Base-by-base conservation (phyloP, 202 grass and related monocot genomes). In the Musa balbisiana region DNA sequence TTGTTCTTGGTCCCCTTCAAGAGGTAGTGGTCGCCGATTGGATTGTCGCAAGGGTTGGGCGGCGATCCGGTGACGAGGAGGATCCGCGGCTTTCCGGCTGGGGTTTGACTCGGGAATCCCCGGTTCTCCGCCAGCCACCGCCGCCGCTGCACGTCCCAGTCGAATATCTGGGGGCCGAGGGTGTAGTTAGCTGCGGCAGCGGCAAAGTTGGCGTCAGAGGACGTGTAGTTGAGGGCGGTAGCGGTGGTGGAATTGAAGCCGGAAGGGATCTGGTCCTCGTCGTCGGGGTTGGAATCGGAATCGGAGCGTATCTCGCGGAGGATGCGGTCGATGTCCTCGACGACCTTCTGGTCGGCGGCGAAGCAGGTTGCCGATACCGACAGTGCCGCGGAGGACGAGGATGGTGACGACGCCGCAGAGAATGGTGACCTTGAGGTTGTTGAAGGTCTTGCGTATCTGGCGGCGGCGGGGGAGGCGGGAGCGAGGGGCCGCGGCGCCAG, bases 351-450 rank as follows among this genome's bases (percentile, higher is more conserved):
- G 56, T 76, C 71, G 72, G 81, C 69, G 52, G 78, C 73, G 24
- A 66, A 86, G 53, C 83, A 76, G 56, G 20, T 33, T 76, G 1
- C 56, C 56, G 74, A 76, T 43, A 59, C 74, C 87, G 77, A 79
- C 74, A 55, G 89, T 67, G 22, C 81, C 67, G 11, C 81, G 73
- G 55, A 88, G 95, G 51, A 84, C 85, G 68, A 86, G 88, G 67
- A 94, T 91, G 75, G 88, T 89, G 74, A 98, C 88, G 56, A 98
- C 79, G 67, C 95, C 91, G 85, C 95, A 98, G 22, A 98, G 86
- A n/a, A 98, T 76, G 27, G 94, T 98, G 82, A 94, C 86, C 88
- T 98, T 98, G 72, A 98, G 56, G 88, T 98, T 94, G 81, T 98
- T 98, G 91, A 94, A 94, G 10, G 93, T 97, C 79, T 85, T 89